Percentiles rank a stretch among this genome's conserved stretches.
Conservation (phyloP, 2,329 filamentous ascomycete genomes). For the Exophiala alcalophila region DNA sequence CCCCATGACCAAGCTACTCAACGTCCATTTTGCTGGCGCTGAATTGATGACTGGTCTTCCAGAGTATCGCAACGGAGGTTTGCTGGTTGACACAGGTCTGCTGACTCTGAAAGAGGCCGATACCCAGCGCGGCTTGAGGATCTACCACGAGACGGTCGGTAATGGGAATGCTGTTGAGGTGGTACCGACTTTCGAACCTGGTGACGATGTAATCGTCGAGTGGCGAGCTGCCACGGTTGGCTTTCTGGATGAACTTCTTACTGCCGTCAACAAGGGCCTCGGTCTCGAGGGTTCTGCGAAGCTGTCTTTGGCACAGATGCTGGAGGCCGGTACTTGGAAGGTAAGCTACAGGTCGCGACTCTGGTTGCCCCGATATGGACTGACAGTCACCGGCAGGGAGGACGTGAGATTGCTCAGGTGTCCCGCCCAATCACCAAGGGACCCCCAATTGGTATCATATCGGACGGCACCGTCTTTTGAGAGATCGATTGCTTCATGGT, state of each 20-base stretch:
- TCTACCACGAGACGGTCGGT: constrained; percentile 67
- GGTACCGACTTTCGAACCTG: constrained; percentile 67
- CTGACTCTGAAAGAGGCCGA: constrained; percentile 71
- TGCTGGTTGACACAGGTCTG: constrained; percentile 81
- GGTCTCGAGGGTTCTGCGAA: constrained; percentile 66
- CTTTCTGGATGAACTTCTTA: constrained; percentile 67
- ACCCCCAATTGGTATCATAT: constrained; percentile 92
- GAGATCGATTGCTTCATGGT: background rate
- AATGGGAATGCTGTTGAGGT: constrained; percentile 71
- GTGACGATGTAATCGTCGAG: constrained; percentile 76
- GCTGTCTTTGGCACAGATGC: constrained; percentile 78
- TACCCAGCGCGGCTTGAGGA: constrained; percentile 65
- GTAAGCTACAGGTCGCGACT: constrained; percentile 50
- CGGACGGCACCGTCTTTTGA: constrained; percentile 94
- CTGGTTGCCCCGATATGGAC: constrained; percentile 18
- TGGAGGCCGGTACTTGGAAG: constrained; percentile 98
- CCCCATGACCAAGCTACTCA: constrained; percentile 77
- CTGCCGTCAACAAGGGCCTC: constrained; percentile 66
- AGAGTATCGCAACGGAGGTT: constrained; percentile 87
- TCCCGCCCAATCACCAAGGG: constrained; percentile 94
- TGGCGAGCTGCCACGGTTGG: constrained; percentile 75
- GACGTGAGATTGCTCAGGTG: constrained; percentile 92
- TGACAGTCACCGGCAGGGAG: constrained; percentile 60
- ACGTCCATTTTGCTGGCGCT: constrained; percentile 74
- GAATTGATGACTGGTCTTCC: constrained; percentile 83